Evolutionary conservation across 1,284 basidiomycete species (phyloP), one percentile per base, ranked within the genome.

Genomic region (Pseudozyma sp.): DNA sequence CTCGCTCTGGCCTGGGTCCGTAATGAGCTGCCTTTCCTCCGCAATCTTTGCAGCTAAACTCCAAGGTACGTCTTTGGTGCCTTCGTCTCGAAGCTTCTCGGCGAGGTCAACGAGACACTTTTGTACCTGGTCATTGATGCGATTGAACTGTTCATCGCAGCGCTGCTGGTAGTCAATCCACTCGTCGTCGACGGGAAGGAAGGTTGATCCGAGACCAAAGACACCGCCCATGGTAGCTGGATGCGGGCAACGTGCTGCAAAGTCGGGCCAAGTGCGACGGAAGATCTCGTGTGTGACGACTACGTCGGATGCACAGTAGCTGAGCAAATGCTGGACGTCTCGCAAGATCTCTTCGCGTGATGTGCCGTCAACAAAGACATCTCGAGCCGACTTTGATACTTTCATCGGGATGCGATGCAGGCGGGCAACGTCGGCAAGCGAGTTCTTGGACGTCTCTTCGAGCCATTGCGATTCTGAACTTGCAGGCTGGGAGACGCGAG

Each of bases 181-280:
- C 59, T 89, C 88, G 77, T 94, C 88, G 82, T 98, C 92, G 44
- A 99, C 93, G 0, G 94, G 92, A 42, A 99, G 87, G 77, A 98
- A 93, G 48, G 93, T 91, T 50, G 91, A 94, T 1, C 94, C 93
- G 93, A 99, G 97, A 0, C 90, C 91, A 52, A 97, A 87, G 18
- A 97, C 89, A 10, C 97, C 96, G 0, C 95, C 92, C 80, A 97
- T 95, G 2, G 93, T 93, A 1, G 93, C 95, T 0, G 96, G 96
- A 85, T 93, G 94, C 0, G 95, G 95, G 84, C 96, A 99, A 1
- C 90, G 90, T 19, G 88, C 82, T 43, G 94, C 88, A 84, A 97
- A 99, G 0, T 90, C 88, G 0, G 95, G 94, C n/a, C 97, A 89
- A 9, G 93, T 92, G 65, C 90, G 89, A 21, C 87, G 81, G 85